Evolutionary conservation across 2,329 filamentous ascomycete species (phyloP).

Genomic region (Diaporthe ampelina): DNA sequence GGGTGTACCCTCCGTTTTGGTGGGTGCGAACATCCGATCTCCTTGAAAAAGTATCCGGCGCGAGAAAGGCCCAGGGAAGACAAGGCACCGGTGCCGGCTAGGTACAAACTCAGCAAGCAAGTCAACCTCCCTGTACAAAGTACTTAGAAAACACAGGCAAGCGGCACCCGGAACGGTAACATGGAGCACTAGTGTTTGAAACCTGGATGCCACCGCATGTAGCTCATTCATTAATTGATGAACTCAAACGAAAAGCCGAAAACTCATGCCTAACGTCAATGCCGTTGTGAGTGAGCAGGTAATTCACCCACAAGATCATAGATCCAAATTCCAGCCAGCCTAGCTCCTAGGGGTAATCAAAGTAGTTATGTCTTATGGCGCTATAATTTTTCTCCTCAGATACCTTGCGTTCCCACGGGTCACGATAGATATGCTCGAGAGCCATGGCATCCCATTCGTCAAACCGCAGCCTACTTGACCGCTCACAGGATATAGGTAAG

Average conservation of each 20-base stretch:
- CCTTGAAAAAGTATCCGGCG: not conserved
- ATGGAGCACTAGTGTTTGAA: not conserved
- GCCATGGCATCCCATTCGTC: slow-evolving; percentile 18
- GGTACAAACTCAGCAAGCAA: not conserved
- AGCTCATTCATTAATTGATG: not conserved
- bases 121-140: not conserved
- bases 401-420: slow-evolving; percentile 2
- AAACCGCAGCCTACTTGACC: not conserved
- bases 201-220: not conserved
- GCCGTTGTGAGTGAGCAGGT: not conserved
- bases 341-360: not conserved
- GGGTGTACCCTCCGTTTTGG: no score
- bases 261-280: not conserved
- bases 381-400: not conserved
- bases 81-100: not conserved
- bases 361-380: not conserved
- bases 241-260: not conserved
- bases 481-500: slow-evolving; percentile 9
- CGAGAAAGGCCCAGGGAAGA: not conserved
- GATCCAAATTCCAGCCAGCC: not conserved
- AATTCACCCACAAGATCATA: not conserved
- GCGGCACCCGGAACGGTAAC: not conserved
- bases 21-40: no score
- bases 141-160: not conserved
- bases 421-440: not conserved